These are phyloP conservation scores for Gossypium gossypioides DNA, from an alignment of 441 rosid genomes.

Conservation along the genomic window DNA sequence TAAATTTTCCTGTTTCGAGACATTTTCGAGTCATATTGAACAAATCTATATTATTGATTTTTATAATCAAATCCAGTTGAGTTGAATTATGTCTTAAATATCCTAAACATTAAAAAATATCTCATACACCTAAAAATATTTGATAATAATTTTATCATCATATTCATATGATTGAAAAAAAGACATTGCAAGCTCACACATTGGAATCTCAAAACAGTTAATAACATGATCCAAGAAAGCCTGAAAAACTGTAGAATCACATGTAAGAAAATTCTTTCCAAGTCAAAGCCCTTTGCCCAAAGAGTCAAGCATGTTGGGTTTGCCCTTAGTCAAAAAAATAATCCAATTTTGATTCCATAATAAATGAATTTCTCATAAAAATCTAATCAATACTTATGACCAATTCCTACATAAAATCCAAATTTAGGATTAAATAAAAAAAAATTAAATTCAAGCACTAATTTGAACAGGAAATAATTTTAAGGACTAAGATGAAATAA, in stretches of 20 bases:
- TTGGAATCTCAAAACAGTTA: neutral
- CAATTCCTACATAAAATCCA: neutral
- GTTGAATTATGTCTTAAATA: no score
- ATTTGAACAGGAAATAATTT: no score
- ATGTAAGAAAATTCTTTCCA: neutral
- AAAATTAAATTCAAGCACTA: no score
- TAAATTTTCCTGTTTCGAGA: no score
- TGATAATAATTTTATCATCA: neutral
- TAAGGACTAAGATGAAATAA: no score
- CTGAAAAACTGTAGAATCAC: slow-evolving; percentile 4
- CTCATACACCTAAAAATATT: neutral
- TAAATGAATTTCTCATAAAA: neutral
- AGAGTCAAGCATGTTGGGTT: slow-evolving; percentile 3
- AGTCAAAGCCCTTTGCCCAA: neutral
- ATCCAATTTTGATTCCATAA: neutral
- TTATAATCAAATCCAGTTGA: no score
- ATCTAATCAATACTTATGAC: neutral
- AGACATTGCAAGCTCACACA: neutral
- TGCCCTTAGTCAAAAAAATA: neutral
- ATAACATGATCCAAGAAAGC: neutral
- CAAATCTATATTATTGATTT: no score
- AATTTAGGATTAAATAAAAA: no score
- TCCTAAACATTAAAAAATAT: neutral
- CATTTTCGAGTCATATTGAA: no score
- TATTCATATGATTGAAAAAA: neutral